Percentiles rank a stretch among this genome's conserved stretches.
Conservation (phyloP, 192 early-diverging fungal genomes). For the Entrophospora sp. region DNA sequence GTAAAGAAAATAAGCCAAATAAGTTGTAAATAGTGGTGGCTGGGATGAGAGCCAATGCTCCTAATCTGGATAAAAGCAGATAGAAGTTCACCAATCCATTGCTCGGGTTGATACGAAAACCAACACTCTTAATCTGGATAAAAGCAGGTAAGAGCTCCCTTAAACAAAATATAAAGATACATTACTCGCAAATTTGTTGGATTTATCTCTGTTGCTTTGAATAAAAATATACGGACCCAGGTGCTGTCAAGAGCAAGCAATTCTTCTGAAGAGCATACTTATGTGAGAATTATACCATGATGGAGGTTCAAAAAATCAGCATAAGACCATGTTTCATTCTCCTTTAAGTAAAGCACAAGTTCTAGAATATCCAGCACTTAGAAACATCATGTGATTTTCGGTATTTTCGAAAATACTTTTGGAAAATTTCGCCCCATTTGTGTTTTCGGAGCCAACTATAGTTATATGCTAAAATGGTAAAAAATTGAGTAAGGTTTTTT, state of each 20-base stretch:
- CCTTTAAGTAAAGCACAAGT: neutral
- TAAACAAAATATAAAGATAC: neutral
- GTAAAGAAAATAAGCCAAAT: neutral
- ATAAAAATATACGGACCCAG: neutral
- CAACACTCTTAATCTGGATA: slow-evolving; percentile 2
- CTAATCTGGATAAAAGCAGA: neutral
- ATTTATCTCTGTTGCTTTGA: neutral
- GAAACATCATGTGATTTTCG: too few species aligned
- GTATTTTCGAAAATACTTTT: too few species aligned
- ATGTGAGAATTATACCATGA: neutral
- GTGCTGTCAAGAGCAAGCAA: neutral
- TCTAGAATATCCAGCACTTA: neutral
- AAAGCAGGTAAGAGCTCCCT: neutral
- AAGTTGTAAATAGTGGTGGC: neutral
- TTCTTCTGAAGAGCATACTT: neutral
- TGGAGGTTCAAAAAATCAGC: slow-evolving; percentile 1
- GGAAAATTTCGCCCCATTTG: too few species aligned
- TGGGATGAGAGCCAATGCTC: slow-evolving; percentile 1
- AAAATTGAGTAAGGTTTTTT: too few species aligned
- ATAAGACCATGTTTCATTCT: neutral
- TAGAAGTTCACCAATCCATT: neutral
- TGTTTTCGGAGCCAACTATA: too few species aligned
- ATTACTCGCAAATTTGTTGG: neutral
- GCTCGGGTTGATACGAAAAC: neutral
- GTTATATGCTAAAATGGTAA: too few species aligned